Evolutionary conservation across 495 filamentous ascomycete species (phyloP).

Genomic region (Annulohypoxylon maeteangense): DNA sequence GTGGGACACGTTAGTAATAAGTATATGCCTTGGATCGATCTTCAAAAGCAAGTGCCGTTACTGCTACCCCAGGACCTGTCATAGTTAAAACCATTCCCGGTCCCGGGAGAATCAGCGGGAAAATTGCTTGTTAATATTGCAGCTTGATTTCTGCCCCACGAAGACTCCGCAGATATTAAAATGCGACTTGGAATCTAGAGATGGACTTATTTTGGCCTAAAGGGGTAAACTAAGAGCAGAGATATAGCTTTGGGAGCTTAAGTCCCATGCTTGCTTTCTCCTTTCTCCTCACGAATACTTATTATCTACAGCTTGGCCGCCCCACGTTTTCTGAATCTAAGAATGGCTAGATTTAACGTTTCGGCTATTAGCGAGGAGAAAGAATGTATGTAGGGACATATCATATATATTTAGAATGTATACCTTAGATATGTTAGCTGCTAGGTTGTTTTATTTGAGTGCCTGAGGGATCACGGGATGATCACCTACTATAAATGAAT

Average conservation of each 20-base stretch:
- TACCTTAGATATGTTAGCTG: neutral
- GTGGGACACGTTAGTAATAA: neutral
- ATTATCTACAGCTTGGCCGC: slow-evolving; percentile 26
- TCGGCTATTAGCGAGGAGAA: neutral
- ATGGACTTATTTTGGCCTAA: slow-evolving; percentile 11
- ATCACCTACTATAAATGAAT: too few relatives aligned
- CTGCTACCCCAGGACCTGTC: neutral
- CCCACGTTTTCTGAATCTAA: slow-evolving; percentile 3
- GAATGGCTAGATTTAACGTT: neutral
- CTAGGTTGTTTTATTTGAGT: neutral
- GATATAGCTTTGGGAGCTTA: slow-evolving; percentile 14
- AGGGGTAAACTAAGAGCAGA: slow-evolving; percentile 29
- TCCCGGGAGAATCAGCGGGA: slow-evolving; percentile 48
- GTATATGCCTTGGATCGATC: slow-evolving; percentile 7
- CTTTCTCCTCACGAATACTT: slow-evolving; percentile 12
- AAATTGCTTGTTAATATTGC: slow-evolving; percentile 42
- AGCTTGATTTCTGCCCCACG: slow-evolving; percentile 6
- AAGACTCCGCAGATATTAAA: slow-evolving; percentile 36
- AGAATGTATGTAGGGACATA: neutral
- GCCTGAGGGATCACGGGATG: too few relatives aligned
- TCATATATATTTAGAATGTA: neutral
- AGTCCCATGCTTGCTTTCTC: slow-evolving; percentile 21
- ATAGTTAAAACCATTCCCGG: slow-evolving; percentile 37
- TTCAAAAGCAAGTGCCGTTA: slow-evolving; percentile 41
- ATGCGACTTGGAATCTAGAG: slow-evolving; percentile 32